A percentile compares a stretch with the other conserved stretches of the same genome.
These are phyloP conservation scores for Lactifluus subvellereus DNA, from an alignment of 768 basidiomycete genomes.

Conservation along the genomic window DNA sequence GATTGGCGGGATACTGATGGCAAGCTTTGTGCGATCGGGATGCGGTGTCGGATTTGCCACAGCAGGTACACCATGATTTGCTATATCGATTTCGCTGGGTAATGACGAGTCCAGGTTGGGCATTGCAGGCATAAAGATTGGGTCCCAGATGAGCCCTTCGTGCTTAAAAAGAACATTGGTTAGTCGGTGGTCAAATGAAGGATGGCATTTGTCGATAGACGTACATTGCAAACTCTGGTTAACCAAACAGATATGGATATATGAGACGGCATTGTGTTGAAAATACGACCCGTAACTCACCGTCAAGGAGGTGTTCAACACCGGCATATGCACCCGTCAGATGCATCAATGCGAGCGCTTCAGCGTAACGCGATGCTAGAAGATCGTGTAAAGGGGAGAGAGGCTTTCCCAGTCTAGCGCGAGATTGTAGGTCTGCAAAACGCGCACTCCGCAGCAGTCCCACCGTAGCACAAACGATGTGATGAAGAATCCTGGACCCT, in stretches of 20 bases:
- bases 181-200: neutral
- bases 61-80: neutral
- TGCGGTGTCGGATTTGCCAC: neutral
- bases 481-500: slow-evolving; percentile 5
- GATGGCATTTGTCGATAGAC: neutral
- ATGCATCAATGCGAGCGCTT: neutral
- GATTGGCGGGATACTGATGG: neutral
- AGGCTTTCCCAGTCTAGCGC: neutral
- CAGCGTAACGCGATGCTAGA: neutral
- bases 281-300: neutral
- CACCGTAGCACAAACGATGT: neutral
- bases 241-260: neutral
- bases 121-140: neutral
- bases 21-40: neutral
- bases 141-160: neutral
- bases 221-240: neutral
- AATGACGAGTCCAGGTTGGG: neutral
- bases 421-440: neutral
- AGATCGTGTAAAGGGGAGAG: neutral
- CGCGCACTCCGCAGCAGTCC: neutral
- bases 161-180: neutral
- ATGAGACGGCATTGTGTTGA: neutral
- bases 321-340: neutral
- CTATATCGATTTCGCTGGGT: neutral
- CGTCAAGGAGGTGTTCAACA: neutral